A percentile compares a stretch with the other conserved stretches of the same genome.
Evolutionary conservation across 306 rosid genomes (phyloP).

Genomic region (Prunus salicina): DNA sequence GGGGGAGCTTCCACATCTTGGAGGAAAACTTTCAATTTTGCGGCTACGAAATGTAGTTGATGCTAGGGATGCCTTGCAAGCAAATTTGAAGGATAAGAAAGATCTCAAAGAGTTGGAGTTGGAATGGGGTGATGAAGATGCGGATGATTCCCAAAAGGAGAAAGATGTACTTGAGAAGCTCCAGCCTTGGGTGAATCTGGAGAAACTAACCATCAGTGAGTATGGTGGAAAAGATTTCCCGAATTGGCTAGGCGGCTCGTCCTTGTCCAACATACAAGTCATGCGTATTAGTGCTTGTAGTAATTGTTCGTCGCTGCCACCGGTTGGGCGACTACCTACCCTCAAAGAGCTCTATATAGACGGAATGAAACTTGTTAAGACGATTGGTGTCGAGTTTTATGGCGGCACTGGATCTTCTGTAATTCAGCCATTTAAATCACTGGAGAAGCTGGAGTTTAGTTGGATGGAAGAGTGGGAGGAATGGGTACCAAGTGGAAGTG

Average conservation of each 20-base stretch:
- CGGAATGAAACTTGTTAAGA: background rate
- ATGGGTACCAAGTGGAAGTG: background rate
- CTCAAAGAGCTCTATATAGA: background rate
- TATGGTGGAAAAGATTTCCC: slow-evolving; percentile 2
- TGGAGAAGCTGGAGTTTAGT: background rate
- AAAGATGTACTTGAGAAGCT: background rate
- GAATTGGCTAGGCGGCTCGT: slow-evolving; percentile 11
- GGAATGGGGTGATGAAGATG: background rate
- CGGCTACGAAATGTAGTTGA: background rate
- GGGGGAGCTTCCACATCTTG: background rate
- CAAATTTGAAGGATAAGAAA: slow-evolving; percentile 14
- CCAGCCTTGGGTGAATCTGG: slow-evolving; percentile 10
- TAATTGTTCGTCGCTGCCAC: background rate
- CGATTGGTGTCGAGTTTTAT: slow-evolving; percentile 3
- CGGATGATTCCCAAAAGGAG: background rate
- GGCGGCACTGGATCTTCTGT: background rate
- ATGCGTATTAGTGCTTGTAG: background rate
- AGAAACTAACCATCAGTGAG: background rate
- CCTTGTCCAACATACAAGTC: background rate
- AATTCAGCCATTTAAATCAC: background rate
- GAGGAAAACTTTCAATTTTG: background rate
- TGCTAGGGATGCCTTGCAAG: slow-evolving; percentile 5
- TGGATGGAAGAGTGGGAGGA: background rate
- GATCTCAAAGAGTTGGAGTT: background rate
- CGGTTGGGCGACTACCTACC: slow-evolving; percentile 12